Evolutionary conservation across 2,329 filamentous ascomycete species (phyloP).

Genomic region (Ophiocordyceps polyrhachis-furcata): DNA sequence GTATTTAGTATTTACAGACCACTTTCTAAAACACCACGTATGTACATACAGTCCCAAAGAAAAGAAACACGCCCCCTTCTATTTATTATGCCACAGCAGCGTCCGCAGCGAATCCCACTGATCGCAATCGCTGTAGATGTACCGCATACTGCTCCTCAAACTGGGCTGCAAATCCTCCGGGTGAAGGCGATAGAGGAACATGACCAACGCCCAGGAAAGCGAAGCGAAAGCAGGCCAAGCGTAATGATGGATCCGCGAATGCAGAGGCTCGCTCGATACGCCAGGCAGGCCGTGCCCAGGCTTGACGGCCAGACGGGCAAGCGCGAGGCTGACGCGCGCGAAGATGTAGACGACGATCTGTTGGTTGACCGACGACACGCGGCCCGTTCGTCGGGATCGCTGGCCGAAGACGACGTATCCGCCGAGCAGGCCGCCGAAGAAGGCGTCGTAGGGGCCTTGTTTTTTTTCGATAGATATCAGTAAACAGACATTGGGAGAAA

Average conservation of each 20-base stretch:
- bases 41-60: too few relatives aligned
- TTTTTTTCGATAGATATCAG: neutral
- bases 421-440: conserved; percentile 71
- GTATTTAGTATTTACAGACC: too few relatives aligned
- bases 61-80: conserved; percentile 4
- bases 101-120: conserved; percentile 76
- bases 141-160: conserved; percentile 87
- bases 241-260: conserved; percentile 39
- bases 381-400: conserved; percentile 40
- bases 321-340: conserved; percentile 67
- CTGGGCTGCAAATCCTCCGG: conserved; percentile 83
- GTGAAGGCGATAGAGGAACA: conserved; percentile 88
- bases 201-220: conserved; percentile 79
- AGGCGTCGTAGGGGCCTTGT: conserved; percentile 55
- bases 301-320: conserved; percentile 69
- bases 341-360: conserved; percentile 99
- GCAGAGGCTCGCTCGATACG: conserved; percentile 28
- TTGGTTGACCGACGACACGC: conserved; percentile 68
- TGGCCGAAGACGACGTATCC: conserved; percentile 84
- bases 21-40: too few relatives aligned
- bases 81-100: conserved; percentile 71
- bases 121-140: conserved; percentile 84
- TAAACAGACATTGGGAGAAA: neutral
- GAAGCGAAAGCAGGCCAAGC: conserved; percentile 90
- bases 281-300: conserved; percentile 31